phyloP scores from a whole-genome alignment of 768 basidiomycete species.

The Macrolepiota dolichaula region DNA sequence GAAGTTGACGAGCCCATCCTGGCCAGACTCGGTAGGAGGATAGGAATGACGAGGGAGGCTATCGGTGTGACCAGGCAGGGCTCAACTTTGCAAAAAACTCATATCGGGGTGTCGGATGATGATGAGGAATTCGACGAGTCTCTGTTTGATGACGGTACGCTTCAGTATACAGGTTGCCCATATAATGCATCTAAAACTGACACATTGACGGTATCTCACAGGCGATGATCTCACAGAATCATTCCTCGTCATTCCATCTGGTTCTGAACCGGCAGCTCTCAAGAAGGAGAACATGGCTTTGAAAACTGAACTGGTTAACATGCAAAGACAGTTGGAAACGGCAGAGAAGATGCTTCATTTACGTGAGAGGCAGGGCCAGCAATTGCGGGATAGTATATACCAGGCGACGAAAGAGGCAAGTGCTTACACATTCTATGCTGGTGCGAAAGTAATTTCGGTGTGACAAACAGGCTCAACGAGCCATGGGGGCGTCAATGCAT shows the following conservation, averaged over 20 bases:
- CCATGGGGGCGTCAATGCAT: conserved; percentile 64
- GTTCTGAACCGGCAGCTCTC: conserved; percentile 46
- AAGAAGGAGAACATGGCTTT: conserved; percentile 67
- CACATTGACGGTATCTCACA: conserved; percentile 16
- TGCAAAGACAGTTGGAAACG: conserved; percentile 55
- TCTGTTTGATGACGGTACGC: conserved; percentile 60
- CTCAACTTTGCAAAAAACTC: conserved; percentile 3
- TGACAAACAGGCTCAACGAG: conserved; percentile 65
- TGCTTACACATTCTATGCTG: background rate
- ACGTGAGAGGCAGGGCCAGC: conserved; percentile 75
- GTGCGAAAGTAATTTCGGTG: background rate
- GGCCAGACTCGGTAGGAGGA: conserved; percentile 49
- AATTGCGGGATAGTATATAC: conserved; percentile 77
- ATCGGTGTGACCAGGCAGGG: conserved; percentile 9
- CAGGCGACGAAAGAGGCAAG: conserved; percentile 61
- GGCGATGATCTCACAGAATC: conserved; percentile 77
- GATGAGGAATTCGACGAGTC: conserved; percentile 59
- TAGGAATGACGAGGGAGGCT: conserved; percentile 39
- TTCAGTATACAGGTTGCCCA: background rate
- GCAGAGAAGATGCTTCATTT: conserved; percentile 63
- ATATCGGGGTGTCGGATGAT: conserved; percentile 18
- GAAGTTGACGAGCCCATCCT: conserved; percentile 65
- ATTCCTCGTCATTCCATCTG: conserved; percentile 71
- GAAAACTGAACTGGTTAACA: conserved; percentile 54
- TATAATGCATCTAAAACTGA: background rate